A percentile compares a stretch with the other conserved stretches of the same genome.
Evolutionary conservation across 1,284 basidiomycete genomes (phyloP).

Genomic region (Vanrija sp.): DNA sequence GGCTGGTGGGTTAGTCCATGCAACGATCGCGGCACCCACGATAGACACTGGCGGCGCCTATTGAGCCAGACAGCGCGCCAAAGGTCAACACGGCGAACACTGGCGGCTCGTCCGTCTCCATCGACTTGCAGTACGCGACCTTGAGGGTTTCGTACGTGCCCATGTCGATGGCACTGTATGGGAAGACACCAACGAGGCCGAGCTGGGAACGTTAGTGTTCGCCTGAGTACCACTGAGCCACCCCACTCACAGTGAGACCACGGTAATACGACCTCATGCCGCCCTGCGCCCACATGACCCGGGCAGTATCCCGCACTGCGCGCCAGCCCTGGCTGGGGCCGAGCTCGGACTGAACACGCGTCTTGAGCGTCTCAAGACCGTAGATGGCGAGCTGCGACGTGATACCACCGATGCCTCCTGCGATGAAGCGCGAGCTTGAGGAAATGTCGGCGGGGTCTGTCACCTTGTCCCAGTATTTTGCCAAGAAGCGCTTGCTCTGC

Average conservation of each 20-base stretch:
- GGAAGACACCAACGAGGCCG: constrained; percentile 83
- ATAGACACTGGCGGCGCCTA: constrained; percentile 88
- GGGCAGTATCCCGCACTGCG: constrained; percentile 57
- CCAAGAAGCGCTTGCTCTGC: constrained; percentile 90
- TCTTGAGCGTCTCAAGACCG: constrained; percentile 57
- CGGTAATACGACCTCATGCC: constrained; percentile 83
- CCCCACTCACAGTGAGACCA: constrained; percentile 69
- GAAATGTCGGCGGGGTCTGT: constrained; percentile 86
- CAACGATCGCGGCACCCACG: constrained; percentile 45
- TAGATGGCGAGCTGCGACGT: constrained; percentile 73
- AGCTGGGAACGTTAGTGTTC: constrained; percentile 55
- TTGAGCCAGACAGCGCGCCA: constrained; percentile 81
- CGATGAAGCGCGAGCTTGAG: constrained; percentile 85
- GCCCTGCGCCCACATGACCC: constrained; percentile 71
- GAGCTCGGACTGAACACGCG: constrained; percentile 87
- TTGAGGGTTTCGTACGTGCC: constrained; percentile 90
- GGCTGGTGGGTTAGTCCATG: constrained; percentile 38
- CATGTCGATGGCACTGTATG: constrained; percentile 88
- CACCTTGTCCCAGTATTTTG: constrained; percentile 84
- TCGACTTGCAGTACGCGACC: constrained; percentile 72
- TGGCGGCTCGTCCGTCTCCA: constrained; percentile 74
- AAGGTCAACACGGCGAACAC: constrained; percentile 77
- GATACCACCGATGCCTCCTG: constrained; percentile 93
- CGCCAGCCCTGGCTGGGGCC: constrained; percentile 59
- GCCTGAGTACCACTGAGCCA: background rate